These are phyloP conservation scores for Massarina eburnea DNA, from an alignment of 2,329 filamentous ascomycete species.

Conservation along the genomic window DNA sequence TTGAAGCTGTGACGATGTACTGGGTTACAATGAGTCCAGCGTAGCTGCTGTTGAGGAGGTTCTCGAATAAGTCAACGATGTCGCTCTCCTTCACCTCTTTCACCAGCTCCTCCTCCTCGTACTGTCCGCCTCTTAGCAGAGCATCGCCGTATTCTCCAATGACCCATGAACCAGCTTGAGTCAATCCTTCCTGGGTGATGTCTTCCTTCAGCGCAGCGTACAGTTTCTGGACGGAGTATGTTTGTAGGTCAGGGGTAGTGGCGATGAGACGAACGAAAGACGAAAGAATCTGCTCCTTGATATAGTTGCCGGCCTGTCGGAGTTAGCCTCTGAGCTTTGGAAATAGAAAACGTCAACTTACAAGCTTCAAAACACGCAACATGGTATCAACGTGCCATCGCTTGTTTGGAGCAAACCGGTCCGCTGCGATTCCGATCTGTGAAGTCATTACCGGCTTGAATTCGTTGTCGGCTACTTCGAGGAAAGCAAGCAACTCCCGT, in stretches of 20 bases:
- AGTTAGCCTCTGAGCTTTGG: slow-evolving; percentile 12
- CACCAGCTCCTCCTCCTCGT: slow-evolving; percentile 91
- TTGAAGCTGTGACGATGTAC: slow-evolving; percentile 91
- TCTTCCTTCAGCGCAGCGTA: slow-evolving; percentile 91
- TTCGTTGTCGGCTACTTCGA: slow-evolving; percentile 96
- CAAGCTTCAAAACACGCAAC: slow-evolving; percentile 83
- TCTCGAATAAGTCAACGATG: slow-evolving; percentile 87
- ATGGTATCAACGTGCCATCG: slow-evolving; percentile 99
- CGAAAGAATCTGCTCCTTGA: slow-evolving; percentile 96
- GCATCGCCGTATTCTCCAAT: slow-evolving; percentile 96
- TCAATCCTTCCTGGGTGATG: slow-evolving; percentile 95
- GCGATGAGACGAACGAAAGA: slow-evolving; percentile 96
- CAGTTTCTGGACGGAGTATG: slow-evolving; percentile 93
- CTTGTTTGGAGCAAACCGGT: slow-evolving; percentile 94
- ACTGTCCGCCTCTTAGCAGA: slow-evolving; percentile 83
- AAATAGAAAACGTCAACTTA: slow-evolving; percentile 16
- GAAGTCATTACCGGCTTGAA: slow-evolving; percentile 99
- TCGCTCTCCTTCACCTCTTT: slow-evolving; percentile 82
- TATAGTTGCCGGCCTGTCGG: slow-evolving; percentile 78
- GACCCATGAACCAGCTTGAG: slow-evolving; percentile 91
- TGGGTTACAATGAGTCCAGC: slow-evolving; percentile 88
- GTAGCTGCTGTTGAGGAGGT: slow-evolving; percentile 92
- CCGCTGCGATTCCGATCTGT: slow-evolving; percentile 95
- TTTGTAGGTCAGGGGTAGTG: slow-evolving; percentile 90
- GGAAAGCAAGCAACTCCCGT: slow-evolving; percentile 87